Conservation (phyloP, 1,284 basidiomycete genomes). For the Mycena sp. region DNA sequence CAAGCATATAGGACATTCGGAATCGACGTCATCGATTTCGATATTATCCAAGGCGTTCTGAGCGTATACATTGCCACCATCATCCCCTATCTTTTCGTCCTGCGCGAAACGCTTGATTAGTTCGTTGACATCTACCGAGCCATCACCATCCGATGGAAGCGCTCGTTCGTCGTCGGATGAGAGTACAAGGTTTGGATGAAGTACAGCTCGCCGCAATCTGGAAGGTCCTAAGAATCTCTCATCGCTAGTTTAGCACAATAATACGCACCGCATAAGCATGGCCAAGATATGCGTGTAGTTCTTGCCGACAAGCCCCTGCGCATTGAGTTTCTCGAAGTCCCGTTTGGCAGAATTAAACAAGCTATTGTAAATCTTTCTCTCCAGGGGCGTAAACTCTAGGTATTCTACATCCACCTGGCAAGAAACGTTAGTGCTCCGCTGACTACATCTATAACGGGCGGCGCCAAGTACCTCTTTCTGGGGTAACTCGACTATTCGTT, state of each 20-base stretch:
- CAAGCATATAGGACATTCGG: slow-evolving; percentile 87
- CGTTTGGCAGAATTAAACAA: slow-evolving; percentile 74
- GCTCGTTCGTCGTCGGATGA: slow-evolving; percentile 56
- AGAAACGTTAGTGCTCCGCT: neutral
- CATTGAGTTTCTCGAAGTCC: slow-evolving; percentile 80
- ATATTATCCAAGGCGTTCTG: slow-evolving; percentile 74
- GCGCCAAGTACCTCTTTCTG: slow-evolving; percentile 74
- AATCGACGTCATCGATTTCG: slow-evolving; percentile 51
- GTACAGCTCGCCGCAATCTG: slow-evolving; percentile 86
- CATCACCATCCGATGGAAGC: slow-evolving; percentile 52
- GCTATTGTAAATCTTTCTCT: slow-evolving; percentile 85
- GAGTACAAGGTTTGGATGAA: slow-evolving; percentile 84
- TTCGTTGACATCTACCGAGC: slow-evolving; percentile 65
- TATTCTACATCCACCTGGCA: slow-evolving; percentile 69
- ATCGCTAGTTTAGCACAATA: slow-evolving; percentile 5
- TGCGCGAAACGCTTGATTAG: slow-evolving; percentile 70
- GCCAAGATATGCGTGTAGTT: slow-evolving; percentile 93
- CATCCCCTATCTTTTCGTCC: slow-evolving; percentile 47
- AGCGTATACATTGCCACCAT: slow-evolving; percentile 62
- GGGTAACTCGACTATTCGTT: slow-evolving; percentile 90
- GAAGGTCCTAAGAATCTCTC: slow-evolving; percentile 20
- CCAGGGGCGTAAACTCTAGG: slow-evolving; percentile 79
- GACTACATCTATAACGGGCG: neutral
- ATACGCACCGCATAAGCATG: slow-evolving; percentile 85
- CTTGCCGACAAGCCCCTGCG: slow-evolving; percentile 80